Evolutionary conservation across 192 early-diverging fungal species (phyloP).

Genomic region (Coemansia sp.): DNA sequence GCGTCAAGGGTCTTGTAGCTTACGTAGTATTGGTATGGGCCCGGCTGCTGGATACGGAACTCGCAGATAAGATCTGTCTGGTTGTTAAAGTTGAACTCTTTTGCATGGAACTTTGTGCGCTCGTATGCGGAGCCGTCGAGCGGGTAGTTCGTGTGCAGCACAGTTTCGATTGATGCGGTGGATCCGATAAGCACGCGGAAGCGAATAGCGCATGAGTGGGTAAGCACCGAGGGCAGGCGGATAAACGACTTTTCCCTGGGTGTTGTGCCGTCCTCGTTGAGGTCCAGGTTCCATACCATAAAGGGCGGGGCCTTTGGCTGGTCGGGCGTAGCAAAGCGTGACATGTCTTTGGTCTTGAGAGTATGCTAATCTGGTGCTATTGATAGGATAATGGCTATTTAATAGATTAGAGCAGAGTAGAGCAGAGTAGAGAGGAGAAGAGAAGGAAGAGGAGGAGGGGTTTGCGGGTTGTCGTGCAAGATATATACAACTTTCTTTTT

Average conservation of each 20-base stretch:
- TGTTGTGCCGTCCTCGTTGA: constrained; percentile 54
- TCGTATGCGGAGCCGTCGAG: constrained; percentile 62
- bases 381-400: background rate
- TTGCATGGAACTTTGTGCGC: constrained; percentile 42
- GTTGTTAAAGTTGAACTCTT: constrained; percentile 51
- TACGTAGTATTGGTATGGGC: constrained; percentile 89
- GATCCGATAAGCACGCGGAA: constrained; percentile 83
- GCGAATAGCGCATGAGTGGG: constrained; percentile 68
- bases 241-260: constrained; percentile 53
- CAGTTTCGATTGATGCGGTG: constrained; percentile 67
- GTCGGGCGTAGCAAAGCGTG: constrained; percentile 40
- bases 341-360: constrained; percentile 4
- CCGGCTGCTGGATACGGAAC: constrained; percentile 64
- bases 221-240: constrained; percentile 40
- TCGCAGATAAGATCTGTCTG: constrained; percentile 69
- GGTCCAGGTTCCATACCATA: constrained; percentile 56
- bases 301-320: constrained; percentile 50
- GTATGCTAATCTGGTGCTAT: no score
- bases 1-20: constrained; percentile 61
- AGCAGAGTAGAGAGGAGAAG: no score
- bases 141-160: constrained; percentile 90
- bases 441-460: constrained; percentile 2
- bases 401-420: background rate
- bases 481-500: background rate
- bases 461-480: no score